A percentile compares a stretch with the other conserved stretches of the same genome.
Evolutionary conservation across 2,329 filamentous ascomycete genomes (phyloP).

Genomic region (Cercospora zeae-maydis): DNA sequence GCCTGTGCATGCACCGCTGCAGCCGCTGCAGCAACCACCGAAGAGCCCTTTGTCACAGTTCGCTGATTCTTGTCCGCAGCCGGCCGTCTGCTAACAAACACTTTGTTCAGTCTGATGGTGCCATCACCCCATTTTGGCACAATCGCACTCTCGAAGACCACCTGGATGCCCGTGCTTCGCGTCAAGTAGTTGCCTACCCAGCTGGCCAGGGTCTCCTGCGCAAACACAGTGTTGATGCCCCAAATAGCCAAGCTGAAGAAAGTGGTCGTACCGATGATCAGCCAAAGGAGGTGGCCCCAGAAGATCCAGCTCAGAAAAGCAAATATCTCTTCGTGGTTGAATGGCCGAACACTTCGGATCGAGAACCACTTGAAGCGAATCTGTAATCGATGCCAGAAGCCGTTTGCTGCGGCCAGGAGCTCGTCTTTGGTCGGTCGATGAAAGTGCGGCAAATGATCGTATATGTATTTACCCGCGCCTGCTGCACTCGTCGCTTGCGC

Average conservation of each 20-base stretch:
- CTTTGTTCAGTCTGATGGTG: constrained; percentile 93
- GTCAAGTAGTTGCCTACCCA: constrained; percentile 96
- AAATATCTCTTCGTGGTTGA: constrained; percentile 94
- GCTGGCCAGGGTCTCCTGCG: constrained; percentile 89
- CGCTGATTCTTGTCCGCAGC: constrained; percentile 57
- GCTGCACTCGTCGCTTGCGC: constrained; percentile 15
- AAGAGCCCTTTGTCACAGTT: constrained; percentile 82
- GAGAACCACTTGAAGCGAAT: constrained; percentile 98
- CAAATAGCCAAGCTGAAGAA: constrained; percentile 92
- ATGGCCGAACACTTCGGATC: constrained; percentile 87
- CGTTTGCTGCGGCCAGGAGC: constrained; percentile 81
- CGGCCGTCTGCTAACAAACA: constrained; percentile 88
- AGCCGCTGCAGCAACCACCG: constrained; percentile 75
- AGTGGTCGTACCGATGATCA: constrained; percentile 93
- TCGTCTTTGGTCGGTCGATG: constrained; percentile 91
- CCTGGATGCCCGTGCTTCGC: constrained; percentile 84
- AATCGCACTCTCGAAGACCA: constrained; percentile 96
- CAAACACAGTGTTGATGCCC: constrained; percentile 91
- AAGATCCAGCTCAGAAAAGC: constrained; percentile 95
- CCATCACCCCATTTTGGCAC: constrained; percentile 94
- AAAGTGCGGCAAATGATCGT: constrained; percentile 62
- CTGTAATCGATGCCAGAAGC: constrained; percentile 85
- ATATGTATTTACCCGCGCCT: constrained; percentile 39
- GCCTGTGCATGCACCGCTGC: constrained; percentile 67
- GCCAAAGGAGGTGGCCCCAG: constrained; percentile 88